Conservation (phyloP, 2,329 filamentous ascomycete genomes). For the Claviceps sp. region DNA sequence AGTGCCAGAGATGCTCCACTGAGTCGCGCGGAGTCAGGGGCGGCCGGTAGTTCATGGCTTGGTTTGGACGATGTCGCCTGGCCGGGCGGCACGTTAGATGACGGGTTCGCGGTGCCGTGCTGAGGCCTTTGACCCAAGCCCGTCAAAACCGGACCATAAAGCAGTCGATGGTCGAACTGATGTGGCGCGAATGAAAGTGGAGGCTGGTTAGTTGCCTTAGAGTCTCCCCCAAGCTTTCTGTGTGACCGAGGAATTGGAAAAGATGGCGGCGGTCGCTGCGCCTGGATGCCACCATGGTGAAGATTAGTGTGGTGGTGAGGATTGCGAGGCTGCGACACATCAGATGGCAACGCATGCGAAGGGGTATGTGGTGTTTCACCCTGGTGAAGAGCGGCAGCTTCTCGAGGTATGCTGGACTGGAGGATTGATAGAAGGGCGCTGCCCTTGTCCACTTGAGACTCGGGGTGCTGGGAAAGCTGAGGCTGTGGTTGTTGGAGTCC, state of each 20-base stretch:
- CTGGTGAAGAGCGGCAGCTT: constrained; percentile 8
- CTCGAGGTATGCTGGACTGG: constrained; percentile 20
- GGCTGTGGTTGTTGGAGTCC: constrained; percentile 29
- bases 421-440: constrained; percentile 40
- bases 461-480: not conserved
- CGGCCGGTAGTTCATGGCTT: constrained; percentile 2
- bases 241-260: constrained; percentile 16
- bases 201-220: constrained; percentile 5
- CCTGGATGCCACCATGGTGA: constrained; percentile 23
- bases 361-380: constrained; percentile 32
- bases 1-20: constrained; percentile 30
- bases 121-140: constrained; percentile 16
- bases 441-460: constrained; percentile 29
- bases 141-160: constrained; percentile 38
- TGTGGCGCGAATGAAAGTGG: constrained; percentile 8
- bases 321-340: constrained; percentile 39
- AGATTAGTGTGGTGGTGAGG: constrained; percentile 42
- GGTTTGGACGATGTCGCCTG: not conserved
- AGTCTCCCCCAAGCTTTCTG: constrained; percentile 7
- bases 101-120: not conserved
- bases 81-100: not conserved
- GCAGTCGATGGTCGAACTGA: constrained; percentile 21
- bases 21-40: constrained; percentile 17
- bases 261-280: constrained; percentile 18
- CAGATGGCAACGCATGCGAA: constrained; percentile 36